Evolutionary conservation across 805 yeast species (phyloP).

Genomic region (Spathaspora sp.): DNA sequence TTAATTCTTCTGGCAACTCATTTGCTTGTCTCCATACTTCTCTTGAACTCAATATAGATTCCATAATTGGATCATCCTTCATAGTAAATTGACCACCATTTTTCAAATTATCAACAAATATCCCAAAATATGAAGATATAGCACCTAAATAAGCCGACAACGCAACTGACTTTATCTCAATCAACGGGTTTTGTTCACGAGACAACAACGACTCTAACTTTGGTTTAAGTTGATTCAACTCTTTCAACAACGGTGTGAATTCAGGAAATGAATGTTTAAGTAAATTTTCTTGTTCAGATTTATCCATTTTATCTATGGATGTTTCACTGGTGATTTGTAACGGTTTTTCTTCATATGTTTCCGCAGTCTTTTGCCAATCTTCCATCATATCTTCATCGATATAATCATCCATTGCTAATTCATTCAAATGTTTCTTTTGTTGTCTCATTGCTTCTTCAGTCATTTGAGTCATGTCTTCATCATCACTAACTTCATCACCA

Average conservation of each 20-base stretch:
- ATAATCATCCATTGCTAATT: conserved; percentile 59
- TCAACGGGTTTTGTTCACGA: conserved; percentile 26
- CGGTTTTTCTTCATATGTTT: conserved; percentile 35
- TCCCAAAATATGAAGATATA: conserved; percentile 72
- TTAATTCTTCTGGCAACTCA: conserved; percentile 36
- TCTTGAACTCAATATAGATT: conserved; percentile 71
- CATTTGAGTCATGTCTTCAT: conserved; percentile 70
- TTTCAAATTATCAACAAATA: conserved; percentile 56
- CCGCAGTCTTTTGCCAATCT: conserved; percentile 68
- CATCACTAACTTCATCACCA: conserved; percentile 67
- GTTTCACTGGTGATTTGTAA: conserved; percentile 37
- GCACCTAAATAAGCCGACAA: conserved; percentile 77
- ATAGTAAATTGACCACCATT: conserved; percentile 55
- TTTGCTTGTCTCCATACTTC: conserved; percentile 89
- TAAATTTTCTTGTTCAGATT: conserved; percentile 48
- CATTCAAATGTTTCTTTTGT: conserved; percentile 71
- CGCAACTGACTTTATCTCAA: conserved; percentile 59
- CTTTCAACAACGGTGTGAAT: conserved; percentile 70
- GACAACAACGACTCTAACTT: conserved; percentile 8
- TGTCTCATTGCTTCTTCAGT: conserved; percentile 86
- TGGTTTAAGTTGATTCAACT: conserved; percentile 33
- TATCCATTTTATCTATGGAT: conserved; percentile 36
- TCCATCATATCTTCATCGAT: conserved; percentile 72
- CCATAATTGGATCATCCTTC: conserved; percentile 91
- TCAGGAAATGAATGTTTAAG: conserved; percentile 75